Evolutionary conservation across 2,329 filamentous ascomycete species (phyloP).

Genomic region (Gnomoniopsis smithogilvyi): DNA sequence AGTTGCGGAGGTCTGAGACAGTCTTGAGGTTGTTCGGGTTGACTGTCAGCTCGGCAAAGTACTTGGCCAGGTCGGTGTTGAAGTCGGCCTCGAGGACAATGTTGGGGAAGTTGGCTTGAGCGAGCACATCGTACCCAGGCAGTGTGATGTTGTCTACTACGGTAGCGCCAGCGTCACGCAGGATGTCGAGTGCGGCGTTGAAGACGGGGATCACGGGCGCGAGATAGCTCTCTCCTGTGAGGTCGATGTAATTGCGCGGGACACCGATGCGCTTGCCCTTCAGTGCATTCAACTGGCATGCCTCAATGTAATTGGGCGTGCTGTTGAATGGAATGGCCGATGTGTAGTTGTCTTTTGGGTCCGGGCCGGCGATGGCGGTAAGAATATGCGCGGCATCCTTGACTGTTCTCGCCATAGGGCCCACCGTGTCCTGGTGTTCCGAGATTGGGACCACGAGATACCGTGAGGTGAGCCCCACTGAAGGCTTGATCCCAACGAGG

Average conservation of each 20-base stretch:
- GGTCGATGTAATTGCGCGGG: slow-evolving; percentile 55
- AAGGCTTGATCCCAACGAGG: slow-evolving; percentile 68
- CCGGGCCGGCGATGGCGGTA: slow-evolving; percentile 42
- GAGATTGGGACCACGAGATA: slow-evolving; percentile 64
- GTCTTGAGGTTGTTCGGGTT: slow-evolving; percentile 56
- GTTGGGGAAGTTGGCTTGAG: slow-evolving; percentile 32
- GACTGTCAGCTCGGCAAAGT: slow-evolving; percentile 50
- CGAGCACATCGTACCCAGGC: slow-evolving; percentile 42
- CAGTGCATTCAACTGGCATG: slow-evolving; percentile 52
- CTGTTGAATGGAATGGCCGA: slow-evolving; percentile 29
- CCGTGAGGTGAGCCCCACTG: slow-evolving; percentile 55
- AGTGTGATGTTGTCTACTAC: slow-evolving; percentile 50
- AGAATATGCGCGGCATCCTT: slow-evolving; percentile 11
- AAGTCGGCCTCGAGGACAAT: slow-evolving; percentile 55
- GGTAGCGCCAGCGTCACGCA: slow-evolving; percentile 53
- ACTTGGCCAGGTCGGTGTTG: slow-evolving; percentile 50
- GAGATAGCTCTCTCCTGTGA: not conserved
- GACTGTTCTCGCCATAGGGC: slow-evolving; percentile 62
- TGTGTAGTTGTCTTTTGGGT: slow-evolving; percentile 53
- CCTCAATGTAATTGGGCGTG: slow-evolving; percentile 56
- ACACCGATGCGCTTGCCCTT: slow-evolving; percentile 59
- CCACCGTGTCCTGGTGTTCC: slow-evolving; percentile 62
- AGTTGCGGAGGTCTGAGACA: slow-evolving; percentile 49
- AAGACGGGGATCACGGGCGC: slow-evolving; percentile 33
- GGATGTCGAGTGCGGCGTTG: slow-evolving; percentile 44